Conservation (phyloP, 257 asterid species). For the Sherardia arvensis region DNA sequence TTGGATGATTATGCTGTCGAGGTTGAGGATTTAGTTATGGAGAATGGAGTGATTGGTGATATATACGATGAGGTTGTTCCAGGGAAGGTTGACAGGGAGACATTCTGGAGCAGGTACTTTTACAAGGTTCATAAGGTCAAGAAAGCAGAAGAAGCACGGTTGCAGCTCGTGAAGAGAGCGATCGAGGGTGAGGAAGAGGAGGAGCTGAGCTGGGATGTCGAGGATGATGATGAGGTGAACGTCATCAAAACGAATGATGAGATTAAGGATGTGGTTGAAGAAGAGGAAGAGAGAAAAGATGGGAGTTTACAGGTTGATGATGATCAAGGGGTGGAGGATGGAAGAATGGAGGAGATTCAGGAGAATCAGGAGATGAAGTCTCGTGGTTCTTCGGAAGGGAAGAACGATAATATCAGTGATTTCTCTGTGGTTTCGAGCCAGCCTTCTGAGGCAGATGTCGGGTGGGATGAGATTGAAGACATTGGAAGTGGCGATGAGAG, state of each 20-base stretch:
- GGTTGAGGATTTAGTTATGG: slow-evolving; percentile 38
- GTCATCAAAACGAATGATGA: slow-evolving; percentile 11
- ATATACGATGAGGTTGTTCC: slow-evolving; percentile 63
- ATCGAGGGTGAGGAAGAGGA: slow-evolving; percentile 62
- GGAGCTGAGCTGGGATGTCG: slow-evolving; percentile 78
- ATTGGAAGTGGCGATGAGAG: slow-evolving; percentile 52
- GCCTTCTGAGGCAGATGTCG: slow-evolving; percentile 61
- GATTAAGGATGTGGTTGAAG: slow-evolving; percentile 22
- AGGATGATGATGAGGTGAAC: slow-evolving; percentile 33
- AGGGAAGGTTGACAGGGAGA: slow-evolving; percentile 40
- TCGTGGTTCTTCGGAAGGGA: slow-evolving; percentile 56
- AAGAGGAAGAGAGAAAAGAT: slow-evolving; percentile 15
- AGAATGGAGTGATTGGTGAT: slow-evolving; percentile 41
- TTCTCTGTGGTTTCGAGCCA: slow-evolving; percentile 65
- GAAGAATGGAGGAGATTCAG: slow-evolving; percentile 22
- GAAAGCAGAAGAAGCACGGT: slow-evolving; percentile 61
- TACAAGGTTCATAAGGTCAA: slow-evolving; percentile 49
- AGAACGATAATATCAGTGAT: slow-evolving; percentile 47
- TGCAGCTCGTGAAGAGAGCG: slow-evolving; percentile 49
- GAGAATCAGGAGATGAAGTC: too few relatives aligned
- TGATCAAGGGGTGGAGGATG: slow-evolving; percentile 23
- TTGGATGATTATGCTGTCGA: slow-evolving; percentile 48
- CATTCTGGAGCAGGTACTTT: slow-evolving; percentile 82
- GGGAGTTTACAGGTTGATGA: slow-evolving; percentile 18
- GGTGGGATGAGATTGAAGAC: slow-evolving; percentile 90